Evolutionary conservation across 2,329 filamentous ascomycete genomes (phyloP).

Genomic region (Botryotinia narcissicola): DNA sequence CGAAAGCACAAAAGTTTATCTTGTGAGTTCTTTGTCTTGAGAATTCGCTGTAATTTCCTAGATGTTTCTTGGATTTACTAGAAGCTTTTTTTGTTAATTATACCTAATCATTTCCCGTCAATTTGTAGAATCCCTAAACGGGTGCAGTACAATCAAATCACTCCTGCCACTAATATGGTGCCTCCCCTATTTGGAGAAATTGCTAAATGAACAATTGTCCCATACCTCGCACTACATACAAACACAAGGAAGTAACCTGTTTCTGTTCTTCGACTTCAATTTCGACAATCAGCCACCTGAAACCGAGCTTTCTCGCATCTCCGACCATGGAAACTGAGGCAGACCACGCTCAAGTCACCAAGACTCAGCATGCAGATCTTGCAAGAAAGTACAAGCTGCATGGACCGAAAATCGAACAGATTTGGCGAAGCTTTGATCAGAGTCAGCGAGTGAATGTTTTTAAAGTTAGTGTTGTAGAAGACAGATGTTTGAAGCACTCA

Average conservation of each 20-base stretch:
- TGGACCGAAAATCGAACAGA: constrained; percentile 38
- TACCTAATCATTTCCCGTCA: background rate
- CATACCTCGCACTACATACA: background rate
- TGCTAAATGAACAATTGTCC: background rate
- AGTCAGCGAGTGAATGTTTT: constrained; percentile 40
- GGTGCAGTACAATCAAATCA: background rate
- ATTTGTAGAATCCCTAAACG: background rate
- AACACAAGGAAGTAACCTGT: background rate
- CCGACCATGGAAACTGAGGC: background rate
- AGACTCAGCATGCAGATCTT: constrained; percentile 43
- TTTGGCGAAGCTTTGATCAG: constrained; percentile 44
- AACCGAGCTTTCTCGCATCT: background rate
- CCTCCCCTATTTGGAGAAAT: background rate
- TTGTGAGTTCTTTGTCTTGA: background rate
- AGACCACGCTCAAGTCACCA: constrained; percentile 16
- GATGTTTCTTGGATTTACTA: background rate
- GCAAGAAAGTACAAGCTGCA: constrained; percentile 42
- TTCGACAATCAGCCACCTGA: background rate
- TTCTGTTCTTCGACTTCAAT: background rate
- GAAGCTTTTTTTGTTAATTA: background rate
- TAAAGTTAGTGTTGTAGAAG: constrained; percentile 39
- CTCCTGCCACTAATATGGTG: background rate
- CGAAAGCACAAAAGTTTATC: background rate
- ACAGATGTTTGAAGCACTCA: constrained; percentile 40
- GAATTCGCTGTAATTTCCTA: background rate